Percentiles rank a stretch among this genome's conserved stretches.
These are phyloP conservation scores for Megacollybia platyphylla DNA, from an alignment of 1,284 basidiomycete genomes.

Conservation along the genomic window DNA sequence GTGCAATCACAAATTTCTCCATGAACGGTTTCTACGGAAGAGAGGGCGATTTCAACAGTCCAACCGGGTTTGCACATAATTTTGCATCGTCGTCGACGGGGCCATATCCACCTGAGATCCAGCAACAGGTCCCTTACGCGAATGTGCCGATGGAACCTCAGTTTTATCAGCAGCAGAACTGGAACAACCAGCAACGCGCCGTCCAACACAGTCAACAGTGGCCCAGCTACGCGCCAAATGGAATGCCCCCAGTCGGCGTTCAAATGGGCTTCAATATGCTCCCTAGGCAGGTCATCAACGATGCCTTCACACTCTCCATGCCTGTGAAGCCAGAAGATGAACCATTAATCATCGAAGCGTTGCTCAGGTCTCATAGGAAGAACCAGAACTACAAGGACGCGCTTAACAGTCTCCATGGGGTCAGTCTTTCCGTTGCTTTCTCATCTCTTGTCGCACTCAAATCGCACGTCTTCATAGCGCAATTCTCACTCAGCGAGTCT, in stretches of 20 bases:
- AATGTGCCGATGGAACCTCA: slow-evolving; percentile 4
- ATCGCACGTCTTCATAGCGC: neutral
- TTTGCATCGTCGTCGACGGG: slow-evolving; percentile 4
- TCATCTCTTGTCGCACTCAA: neutral
- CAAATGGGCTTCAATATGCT: slow-evolving; percentile 16
- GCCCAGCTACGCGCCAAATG: slow-evolving; percentile 17
- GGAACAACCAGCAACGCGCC: too few relatives aligned
- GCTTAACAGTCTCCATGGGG: slow-evolving; percentile 27
- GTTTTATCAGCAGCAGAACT: slow-evolving; percentile 17
- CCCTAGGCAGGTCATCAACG: slow-evolving; percentile 37
- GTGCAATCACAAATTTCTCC: too few relatives aligned
- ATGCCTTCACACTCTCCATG: slow-evolving; percentile 34
- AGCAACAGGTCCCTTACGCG: slow-evolving; percentile 2
- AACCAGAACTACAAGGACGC: slow-evolving; percentile 21
- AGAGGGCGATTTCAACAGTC: too few relatives aligned
- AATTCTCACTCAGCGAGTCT: slow-evolving; percentile 4
- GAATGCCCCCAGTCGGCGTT: slow-evolving; percentile 16
- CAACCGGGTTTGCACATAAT: too few relatives aligned
- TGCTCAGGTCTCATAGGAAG: slow-evolving; percentile 2
- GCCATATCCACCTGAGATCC: slow-evolving; percentile 5
- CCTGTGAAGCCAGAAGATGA: slow-evolving; percentile 50
- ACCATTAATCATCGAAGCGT: slow-evolving; percentile 30
- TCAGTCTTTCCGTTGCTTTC: slow-evolving; percentile 11
- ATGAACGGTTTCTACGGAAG: too few relatives aligned
- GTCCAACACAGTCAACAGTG: slow-evolving; percentile 7